Conservation (phyloP, 1,139 yeast genomes). For the Yamadazyma atlantica region DNA sequence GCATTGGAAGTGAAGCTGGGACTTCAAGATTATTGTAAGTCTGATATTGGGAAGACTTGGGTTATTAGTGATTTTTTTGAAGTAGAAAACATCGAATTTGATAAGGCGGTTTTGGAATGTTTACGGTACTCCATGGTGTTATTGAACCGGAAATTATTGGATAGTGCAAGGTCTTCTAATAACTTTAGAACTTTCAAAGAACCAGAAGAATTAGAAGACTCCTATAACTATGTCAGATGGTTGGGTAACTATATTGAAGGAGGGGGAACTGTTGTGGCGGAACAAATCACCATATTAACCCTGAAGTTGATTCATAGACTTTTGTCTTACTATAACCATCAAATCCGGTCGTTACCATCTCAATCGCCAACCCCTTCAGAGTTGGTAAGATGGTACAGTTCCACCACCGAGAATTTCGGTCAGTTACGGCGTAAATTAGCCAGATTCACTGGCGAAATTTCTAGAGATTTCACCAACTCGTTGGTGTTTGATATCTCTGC, state of each 20-base stretch:
- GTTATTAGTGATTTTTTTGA: slow-evolving; percentile 67
- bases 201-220: slow-evolving; percentile 82
- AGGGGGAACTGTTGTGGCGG: slow-evolving; percentile 83
- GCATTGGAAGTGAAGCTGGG: slow-evolving; percentile 78
- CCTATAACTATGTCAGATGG: slow-evolving; percentile 73
- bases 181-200: slow-evolving; percentile 85
- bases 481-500: slow-evolving; percentile 59
- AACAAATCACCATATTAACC: slow-evolving; percentile 66
- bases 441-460: slow-evolving; percentile 69
- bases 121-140: slow-evolving; percentile 71
- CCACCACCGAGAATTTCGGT: slow-evolving; percentile 82
- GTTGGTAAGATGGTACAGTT: slow-evolving; percentile 75
- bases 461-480: slow-evolving; percentile 75
- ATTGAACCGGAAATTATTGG: slow-evolving; percentile 73
- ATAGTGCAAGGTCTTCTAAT: slow-evolving; percentile 63
- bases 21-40: slow-evolving; percentile 61
- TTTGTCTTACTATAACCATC: slow-evolving; percentile 69
- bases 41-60: slow-evolving; percentile 69
- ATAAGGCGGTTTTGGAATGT: slow-evolving; percentile 70
- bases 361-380: slow-evolving; percentile 52
- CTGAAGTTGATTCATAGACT: slow-evolving; percentile 68
- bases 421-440: slow-evolving; percentile 81
- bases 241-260: slow-evolving; percentile 75
- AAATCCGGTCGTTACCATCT: slow-evolving; percentile 62
- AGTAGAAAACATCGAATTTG: slow-evolving; percentile 56